Base-by-base conservation (phyloP, 495 filamentous ascomycete genomes). In the Geoglossum glabrum region DNA sequence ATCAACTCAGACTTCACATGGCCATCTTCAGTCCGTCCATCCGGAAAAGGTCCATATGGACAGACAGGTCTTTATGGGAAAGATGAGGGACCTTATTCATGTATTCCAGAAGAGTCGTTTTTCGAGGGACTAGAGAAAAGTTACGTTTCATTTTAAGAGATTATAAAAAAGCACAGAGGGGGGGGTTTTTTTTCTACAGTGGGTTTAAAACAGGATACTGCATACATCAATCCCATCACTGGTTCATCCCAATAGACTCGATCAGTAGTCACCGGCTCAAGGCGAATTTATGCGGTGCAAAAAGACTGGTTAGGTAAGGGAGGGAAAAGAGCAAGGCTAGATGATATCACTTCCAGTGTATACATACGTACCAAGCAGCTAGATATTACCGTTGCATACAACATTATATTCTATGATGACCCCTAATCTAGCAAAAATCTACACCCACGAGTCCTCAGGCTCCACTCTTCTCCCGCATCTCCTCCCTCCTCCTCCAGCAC, bases 1-100 rank as follows among this genome's bases (percentile, higher is more conserved):
- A 57, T 72, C 28, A 51, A 58, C 3, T 73, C 70, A 1, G 64
- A 62, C 19, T 72, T 67, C 8, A 25, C 57, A 23, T 78, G 76
- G 74, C 69, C 67, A 7, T 47, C 61, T 9, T 56, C 65, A 15
- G 58, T 64, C 61, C 57, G 59, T 33, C 50, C 61, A 0, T 71
- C 67, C 33, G 68, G 68, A 13, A 76, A 76, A 59, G 76, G 76
- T 0, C 76, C 76, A 0, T 78, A 76, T 55, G 75, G 75, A n/a
- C 65, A 66, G 46, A 76, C 73, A 7, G 75, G 76, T 0, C 63
- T 74, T 23, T 77, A 77, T 51, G 74, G 72, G 30, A 76, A 75
- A 54, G 72, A 72, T 38, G 73, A 73, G 56, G 71, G 65, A 54
- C 66, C 60, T 50, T 78, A 59, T 62, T 64, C 45, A 1, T 64